phyloP scores from a whole-genome alignment of 306 rosid species.

The Sicyos baderoa region DNA sequence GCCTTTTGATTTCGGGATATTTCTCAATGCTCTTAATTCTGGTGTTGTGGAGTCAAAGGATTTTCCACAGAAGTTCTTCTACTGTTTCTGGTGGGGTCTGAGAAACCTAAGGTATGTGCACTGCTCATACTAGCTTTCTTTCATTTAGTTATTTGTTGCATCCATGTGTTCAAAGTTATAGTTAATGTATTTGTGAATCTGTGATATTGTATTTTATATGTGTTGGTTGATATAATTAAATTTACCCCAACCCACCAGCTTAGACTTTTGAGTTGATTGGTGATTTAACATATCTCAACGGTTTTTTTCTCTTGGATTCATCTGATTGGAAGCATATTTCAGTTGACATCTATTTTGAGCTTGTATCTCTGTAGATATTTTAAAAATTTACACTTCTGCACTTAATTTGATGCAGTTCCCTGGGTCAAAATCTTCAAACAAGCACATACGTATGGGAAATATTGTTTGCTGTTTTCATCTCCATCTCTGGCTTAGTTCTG shows the following conservation, averaged over 20 bases:
- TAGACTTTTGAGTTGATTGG: too few species aligned
- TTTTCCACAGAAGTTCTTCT: constrained; percentile 22
- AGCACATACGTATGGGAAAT: constrained; percentile 31
- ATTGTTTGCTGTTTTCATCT: constrained; percentile 23
- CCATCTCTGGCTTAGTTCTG: constrained; percentile 29
- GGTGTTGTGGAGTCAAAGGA: constrained; percentile 15
- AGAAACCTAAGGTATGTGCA: constrained; percentile 30
- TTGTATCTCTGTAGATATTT: background rate
- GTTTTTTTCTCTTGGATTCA: background rate
- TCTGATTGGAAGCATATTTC: background rate
- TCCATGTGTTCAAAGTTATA: background rate
- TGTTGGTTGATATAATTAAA: too few species aligned
- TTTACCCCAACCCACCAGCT: too few species aligned
- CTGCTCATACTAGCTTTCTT: constrained; percentile 3
- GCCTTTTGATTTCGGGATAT: constrained; percentile 31
- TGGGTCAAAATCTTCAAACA: constrained; percentile 28
- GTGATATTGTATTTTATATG: background rate
- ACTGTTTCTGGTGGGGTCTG: constrained; percentile 40
- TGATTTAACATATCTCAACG: too few species aligned
- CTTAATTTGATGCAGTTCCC: constrained; percentile 21
- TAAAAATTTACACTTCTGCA: background rate
- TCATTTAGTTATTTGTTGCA: background rate
- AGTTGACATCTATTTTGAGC: background rate
- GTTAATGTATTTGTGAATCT: background rate
- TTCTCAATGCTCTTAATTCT: constrained; percentile 24